Base-by-base conservation (phyloP, 768 basidiomycete species). In the Termitomyces sp. region DNA sequence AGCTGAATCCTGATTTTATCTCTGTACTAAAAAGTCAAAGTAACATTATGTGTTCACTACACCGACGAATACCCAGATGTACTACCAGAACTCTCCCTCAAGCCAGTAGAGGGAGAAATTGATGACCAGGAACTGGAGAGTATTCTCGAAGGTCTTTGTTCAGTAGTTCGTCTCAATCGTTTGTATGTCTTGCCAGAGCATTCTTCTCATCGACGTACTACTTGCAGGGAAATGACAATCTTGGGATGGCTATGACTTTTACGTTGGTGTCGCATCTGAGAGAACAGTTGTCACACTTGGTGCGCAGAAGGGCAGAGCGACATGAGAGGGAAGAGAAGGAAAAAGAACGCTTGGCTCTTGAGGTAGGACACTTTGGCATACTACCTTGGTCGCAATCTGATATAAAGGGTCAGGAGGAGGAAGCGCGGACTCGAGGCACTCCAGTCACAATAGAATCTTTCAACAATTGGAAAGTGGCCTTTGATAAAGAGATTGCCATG, bases 191-290 rank as follows among this genome's bases (percentile, higher is more conserved):
- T 59, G 32, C 40, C 22, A 40, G 46, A 61, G 26, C 43, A 8
- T 27, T 27, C 43, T 37, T 60, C 58, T 53, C 37, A 52, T 42
- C 53, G n/a, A 24, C 32, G 52, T 61, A 55, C 51, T 33, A 26
- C 53, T 50, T 52, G 56, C 55, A 91, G 89, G 91, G 89, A 55
- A 83, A 88, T 67, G 93, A 95, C 68, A 94, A 91, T 70, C 67
- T 93, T 22, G 93, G 93, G 43, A 95, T 95, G 89, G 95, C 97
- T 2, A 98, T 98, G 95, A 95, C 95, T 18, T 99, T 97, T 69
- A 94, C 96, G 0, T 79, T 99, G 18, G 87, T 94, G 12, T 88
- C 91, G 0, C 87, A 90, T 65, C 81, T 97, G 45, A 81, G 90
- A 62, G 95, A 98, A 71, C 79, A 84, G 50, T 75, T 98, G 16